phyloP scores from a whole-genome alignment of 192 early-diverging fungal genomes.

The Obelidium mucronatum region DNA sequence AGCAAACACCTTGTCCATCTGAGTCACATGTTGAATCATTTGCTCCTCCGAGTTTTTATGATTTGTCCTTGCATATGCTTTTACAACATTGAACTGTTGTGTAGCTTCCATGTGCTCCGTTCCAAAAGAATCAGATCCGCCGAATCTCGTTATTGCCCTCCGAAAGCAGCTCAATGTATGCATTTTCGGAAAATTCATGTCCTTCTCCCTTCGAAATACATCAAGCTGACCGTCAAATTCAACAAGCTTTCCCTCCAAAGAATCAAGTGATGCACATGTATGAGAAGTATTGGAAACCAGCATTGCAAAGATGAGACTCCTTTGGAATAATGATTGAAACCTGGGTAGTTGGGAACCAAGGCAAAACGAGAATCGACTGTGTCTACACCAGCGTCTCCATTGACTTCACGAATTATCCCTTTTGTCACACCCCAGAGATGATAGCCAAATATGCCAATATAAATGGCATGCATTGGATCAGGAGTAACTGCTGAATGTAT shows the following conservation, averaged over 20 bases:
- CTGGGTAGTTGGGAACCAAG: background rate
- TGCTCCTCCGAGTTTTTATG: background rate
- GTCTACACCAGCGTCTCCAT: background rate
- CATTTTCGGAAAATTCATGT: conserved; percentile 3
- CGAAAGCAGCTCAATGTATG: background rate
- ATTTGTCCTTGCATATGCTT: conserved; percentile 1
- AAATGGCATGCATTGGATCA: conserved; percentile 7
- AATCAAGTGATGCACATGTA: background rate
- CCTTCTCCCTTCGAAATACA: background rate
- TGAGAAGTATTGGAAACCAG: background rate
- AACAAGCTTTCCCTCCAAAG: background rate
- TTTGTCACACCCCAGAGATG: background rate
- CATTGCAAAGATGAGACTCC: background rate
- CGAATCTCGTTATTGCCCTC: background rate
- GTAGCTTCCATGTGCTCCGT: background rate
- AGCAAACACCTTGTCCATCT: background rate
- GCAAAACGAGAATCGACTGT: background rate
- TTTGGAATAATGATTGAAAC: background rate
- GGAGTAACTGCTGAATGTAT: conserved; percentile 2
- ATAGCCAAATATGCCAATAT: conserved; percentile 1
- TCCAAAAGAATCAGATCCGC: background rate
- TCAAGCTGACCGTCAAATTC: background rate
- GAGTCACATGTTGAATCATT: background rate
- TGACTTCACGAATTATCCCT: background rate
- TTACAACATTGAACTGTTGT: background rate